phyloP scores from a whole-genome alignment of 2,329 filamentous ascomycete species.

The Zopfia rhizophila region DNA sequence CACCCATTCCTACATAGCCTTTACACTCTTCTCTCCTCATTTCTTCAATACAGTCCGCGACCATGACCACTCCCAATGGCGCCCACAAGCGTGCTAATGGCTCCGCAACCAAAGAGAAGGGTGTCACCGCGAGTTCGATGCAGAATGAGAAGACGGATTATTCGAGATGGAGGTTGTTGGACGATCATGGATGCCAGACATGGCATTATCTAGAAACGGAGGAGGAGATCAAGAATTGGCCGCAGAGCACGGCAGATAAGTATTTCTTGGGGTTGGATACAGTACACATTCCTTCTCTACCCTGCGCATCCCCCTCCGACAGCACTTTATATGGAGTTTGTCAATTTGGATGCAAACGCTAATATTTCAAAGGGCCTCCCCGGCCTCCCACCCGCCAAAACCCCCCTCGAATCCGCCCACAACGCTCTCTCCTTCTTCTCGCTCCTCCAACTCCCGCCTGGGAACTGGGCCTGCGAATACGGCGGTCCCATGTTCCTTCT shows the following conservation, averaged over 20 bases:
- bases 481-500: conserved; percentile 97
- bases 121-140: not conserved
- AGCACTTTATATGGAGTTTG: not conserved
- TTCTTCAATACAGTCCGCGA: conserved; percentile 6
- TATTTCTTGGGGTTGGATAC: conserved; percentile 83
- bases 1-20: too few species aligned
- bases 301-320: not conserved
- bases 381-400: conserved; percentile 74
- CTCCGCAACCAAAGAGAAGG: conserved; percentile 17
- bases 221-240: conserved; percentile 78
- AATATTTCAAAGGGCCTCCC: conserved; percentile 72
- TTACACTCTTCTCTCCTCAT: too few species aligned
- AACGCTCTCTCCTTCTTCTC: conserved; percentile 93
- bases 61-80: conserved; percentile 31
- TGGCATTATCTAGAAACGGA: conserved; percentile 90
- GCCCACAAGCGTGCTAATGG: conserved; percentile 29
- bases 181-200: conserved; percentile 86
- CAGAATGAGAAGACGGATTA: conserved; percentile 73
- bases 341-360: not conserved
- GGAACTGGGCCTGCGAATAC: conserved; percentile 98
- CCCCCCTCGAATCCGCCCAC: conserved; percentile 77
- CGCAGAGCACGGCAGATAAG: conserved; percentile 88
- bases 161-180: conserved; percentile 82
- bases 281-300: conserved; percentile 59
- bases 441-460: conserved; percentile 84